Base-by-base conservation (phyloP, 192 early-diverging fungal genomes). In the Umbelopsis vinacea region DNA sequence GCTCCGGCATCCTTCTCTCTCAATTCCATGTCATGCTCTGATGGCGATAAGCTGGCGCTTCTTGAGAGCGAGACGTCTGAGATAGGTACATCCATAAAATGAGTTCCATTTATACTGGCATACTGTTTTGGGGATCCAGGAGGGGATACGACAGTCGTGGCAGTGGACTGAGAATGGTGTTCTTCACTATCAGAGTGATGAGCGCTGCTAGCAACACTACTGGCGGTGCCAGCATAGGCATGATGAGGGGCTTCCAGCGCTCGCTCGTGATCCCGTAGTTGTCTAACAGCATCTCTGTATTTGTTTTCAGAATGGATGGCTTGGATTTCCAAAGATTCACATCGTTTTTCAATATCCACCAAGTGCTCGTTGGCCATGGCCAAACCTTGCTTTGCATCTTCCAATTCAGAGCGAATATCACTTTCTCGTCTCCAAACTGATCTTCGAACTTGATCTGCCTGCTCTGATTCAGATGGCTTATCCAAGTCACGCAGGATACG, bases 401-500 rank as follows among this genome's bases (percentile, higher is more conserved):
- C 76, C 14, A 81, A 48, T 72, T 81, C 79, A 37, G 70, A 72
- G 35, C 75, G 55, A n/a, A 81, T 81, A 47, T 81, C 79, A 52
- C 66, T 77, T 60, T 81, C 79, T 23, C 79, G 69, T 35, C 79
- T 69, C 79, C 79, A 81, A 0, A 81, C 73, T 1, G 74, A 72
- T 40, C 67, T 69, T 17, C 67, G 70, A 7, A 66, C 71, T 52
- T 68, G 50, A 23, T 81, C 75, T 6, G 66, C 68, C 48, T 76
- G 75, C 10, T 76, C 79, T 19, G 72, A 69, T 48, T 71, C 69
- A 38, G 29, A 60, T 11, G 71, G 71, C 29, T 85, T 91, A 54
- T 85, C 85, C 46, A 92, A 72, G 50, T 94, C 92, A 24, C 92
- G 85, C 52, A 94, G 78, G 70, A 94, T 93, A 47, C 91, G 85